Percentiles rank a stretch among this genome's conserved stretches.
Evolutionary conservation across 495 filamentous ascomycete genomes (phyloP).

Genomic region (Penicillium bovifimosum): DNA sequence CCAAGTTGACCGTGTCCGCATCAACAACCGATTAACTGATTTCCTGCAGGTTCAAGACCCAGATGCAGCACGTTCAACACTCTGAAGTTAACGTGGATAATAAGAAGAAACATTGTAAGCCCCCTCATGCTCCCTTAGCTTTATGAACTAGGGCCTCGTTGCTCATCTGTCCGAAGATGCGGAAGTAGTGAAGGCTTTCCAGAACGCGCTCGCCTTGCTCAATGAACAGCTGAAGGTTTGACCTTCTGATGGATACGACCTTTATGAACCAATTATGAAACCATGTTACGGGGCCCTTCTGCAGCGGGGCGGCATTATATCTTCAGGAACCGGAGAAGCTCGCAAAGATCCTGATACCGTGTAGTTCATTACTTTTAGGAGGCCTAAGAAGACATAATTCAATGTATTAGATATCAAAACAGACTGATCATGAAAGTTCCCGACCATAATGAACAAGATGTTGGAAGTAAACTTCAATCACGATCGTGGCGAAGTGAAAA

Average conservation of each 20-base stretch:
- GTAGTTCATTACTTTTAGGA: background rate
- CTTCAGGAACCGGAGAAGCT: background rate
- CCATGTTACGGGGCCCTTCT: background rate
- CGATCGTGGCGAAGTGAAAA: too few species aligned
- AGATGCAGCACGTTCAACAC: conserved; percentile 65
- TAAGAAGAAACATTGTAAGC: conserved; percentile 70
- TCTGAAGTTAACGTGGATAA: conserved; percentile 61
- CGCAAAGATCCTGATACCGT: background rate
- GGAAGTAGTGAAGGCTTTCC: conserved; percentile 74
- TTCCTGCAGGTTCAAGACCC: conserved; percentile 59
- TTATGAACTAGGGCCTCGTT: background rate
- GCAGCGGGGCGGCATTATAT: background rate
- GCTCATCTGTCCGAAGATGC: conserved; percentile 45
- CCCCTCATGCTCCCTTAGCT: background rate
- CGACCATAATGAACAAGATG: too few species aligned
- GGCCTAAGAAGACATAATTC: background rate
- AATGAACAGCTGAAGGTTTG: conserved; percentile 31
- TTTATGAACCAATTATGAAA: background rate
- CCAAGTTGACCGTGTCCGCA: background rate
- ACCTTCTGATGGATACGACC: background rate
- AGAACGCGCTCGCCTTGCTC: conserved; percentile 68
- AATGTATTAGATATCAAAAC: background rate
- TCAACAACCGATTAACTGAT: background rate
- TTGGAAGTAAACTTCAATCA: too few species aligned
- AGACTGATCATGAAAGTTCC: background rate